Evolutionary conservation across 164 flowering plant genomes (phyloP).

Genomic region (Tinospora cordifolia): DNA sequence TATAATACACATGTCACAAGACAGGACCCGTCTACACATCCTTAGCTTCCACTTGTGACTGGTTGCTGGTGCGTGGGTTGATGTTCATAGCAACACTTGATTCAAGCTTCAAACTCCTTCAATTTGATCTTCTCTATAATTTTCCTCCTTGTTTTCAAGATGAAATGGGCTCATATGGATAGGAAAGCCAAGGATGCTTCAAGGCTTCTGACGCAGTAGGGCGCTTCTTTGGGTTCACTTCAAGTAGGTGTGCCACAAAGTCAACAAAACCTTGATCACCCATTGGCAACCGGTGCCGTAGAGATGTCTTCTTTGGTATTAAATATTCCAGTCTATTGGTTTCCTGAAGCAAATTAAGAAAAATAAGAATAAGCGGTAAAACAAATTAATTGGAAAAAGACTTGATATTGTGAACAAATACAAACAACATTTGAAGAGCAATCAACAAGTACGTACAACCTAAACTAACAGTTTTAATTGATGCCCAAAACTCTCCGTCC

Average conservation of each 20-base stretch:
- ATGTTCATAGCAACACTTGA: not conserved
- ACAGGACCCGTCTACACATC: not conserved
- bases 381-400: not conserved
- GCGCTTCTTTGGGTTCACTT: constrained; percentile 82
- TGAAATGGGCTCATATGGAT: constrained; percentile 93
- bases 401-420: not conserved
- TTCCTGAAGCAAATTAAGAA: constrained; percentile 44
- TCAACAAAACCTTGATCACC: constrained; percentile 95
- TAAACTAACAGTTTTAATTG: not conserved
- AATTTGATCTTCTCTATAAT: constrained; percentile 2
- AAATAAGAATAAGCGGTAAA: not conserved
- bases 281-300: constrained; percentile 89
- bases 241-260: constrained; percentile 79
- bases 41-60: not conserved
- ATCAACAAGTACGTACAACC: not conserved
- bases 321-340: constrained; percentile 78
- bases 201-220: constrained; percentile 88
- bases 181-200: constrained; percentile 93
- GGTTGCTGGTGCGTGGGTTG: not conserved
- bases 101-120: constrained; percentile 1
- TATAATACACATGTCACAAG: constrained; percentile 17
- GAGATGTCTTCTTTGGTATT: constrained; percentile 87
- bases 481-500: no score
- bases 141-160: constrained; percentile 33
- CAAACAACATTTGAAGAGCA: not conserved